A percentile compares a stretch with the other conserved stretches of the same genome.
Evolutionary conservation across 192 early-diverging fungal species (phyloP).

Genomic region (Coemansia sp.): DNA sequence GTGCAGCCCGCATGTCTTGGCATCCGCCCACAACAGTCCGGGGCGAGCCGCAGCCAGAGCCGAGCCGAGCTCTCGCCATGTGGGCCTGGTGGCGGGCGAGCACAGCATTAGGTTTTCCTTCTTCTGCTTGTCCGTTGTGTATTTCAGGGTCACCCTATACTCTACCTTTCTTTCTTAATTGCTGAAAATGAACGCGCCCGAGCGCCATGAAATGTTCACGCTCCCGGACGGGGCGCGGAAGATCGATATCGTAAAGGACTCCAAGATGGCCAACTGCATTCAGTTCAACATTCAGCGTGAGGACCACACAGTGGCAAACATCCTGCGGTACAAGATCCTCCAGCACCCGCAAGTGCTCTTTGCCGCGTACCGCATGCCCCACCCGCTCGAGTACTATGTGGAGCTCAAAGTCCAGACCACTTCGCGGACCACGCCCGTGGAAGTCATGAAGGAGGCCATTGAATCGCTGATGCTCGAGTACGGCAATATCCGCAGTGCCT

Average conservation of each 20-base stretch:
- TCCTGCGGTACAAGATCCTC: slow-evolving; percentile 85
- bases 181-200: slow-evolving; percentile 72
- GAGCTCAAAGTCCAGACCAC: slow-evolving; percentile 91
- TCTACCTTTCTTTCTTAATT: no score
- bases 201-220: slow-evolving; percentile 76
- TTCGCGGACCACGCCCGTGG: slow-evolving; percentile 74
- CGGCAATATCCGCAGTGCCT: slow-evolving; percentile 71
- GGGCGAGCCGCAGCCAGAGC: no score
- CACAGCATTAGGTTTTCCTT: no score
- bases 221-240: slow-evolving; percentile 71
- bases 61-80: no score
- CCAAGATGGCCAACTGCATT: slow-evolving; percentile 90
- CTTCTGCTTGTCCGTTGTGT: background rate
- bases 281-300: slow-evolving; percentile 89
- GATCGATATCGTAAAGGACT: slow-evolving; percentile 76
- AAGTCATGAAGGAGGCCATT: slow-evolving; percentile 72
- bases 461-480: slow-evolving; percentile 73
- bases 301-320: slow-evolving; percentile 96
- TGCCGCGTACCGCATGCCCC: slow-evolving; percentile 93
- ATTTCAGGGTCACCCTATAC: background rate
- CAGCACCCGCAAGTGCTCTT: slow-evolving; percentile 91
- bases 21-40: no score
- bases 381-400: slow-evolving; percentile 91
- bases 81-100: no score
- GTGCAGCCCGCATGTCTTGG: no score